Evolutionary conservation across 495 filamentous ascomycete species (phyloP).

Genomic region (Penicillium cosmopolitanum): DNA sequence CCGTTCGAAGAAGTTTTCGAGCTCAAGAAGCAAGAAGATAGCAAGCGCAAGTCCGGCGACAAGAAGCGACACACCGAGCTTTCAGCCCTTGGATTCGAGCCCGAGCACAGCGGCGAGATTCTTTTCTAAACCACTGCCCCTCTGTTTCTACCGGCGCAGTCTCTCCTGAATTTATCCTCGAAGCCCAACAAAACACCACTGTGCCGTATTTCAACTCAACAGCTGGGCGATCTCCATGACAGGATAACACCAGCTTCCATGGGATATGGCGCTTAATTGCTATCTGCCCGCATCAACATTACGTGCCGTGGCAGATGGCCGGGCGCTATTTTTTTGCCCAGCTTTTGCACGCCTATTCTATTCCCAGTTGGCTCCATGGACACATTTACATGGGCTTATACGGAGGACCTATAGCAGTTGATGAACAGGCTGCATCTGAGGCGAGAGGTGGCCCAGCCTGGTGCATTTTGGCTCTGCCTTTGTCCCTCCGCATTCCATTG

Average conservation of each 20-base stretch:
- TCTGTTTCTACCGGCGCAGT: neutral
- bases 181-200: neutral
- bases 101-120: slow-evolving; percentile 77
- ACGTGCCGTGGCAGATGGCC: neutral
- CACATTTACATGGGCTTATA: neutral
- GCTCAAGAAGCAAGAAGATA: slow-evolving; percentile 69
- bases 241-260: neutral
- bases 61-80: slow-evolving; percentile 72
- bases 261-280: neutral
- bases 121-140: slow-evolving; percentile 54
- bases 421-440: slow-evolving; percentile 1
- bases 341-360: neutral
- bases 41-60: slow-evolving; percentile 68
- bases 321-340: slow-evolving; percentile 1
- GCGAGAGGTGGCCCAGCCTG: neutral
- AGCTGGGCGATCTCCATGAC: neutral
- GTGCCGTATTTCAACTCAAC: neutral
- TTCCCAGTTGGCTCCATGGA: neutral
- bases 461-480: neutral
- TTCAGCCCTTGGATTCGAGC: slow-evolving; percentile 79
- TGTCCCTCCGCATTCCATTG: slow-evolving; percentile 3
- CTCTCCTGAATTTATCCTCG: neutral
- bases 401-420: neutral
- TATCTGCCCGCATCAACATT: neutral
- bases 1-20: slow-evolving; percentile 70